These are phyloP conservation scores for Sporobolomyces roseus DNA, from an alignment of 768 basidiomycete genomes.

Conservation along the genomic window DNA sequence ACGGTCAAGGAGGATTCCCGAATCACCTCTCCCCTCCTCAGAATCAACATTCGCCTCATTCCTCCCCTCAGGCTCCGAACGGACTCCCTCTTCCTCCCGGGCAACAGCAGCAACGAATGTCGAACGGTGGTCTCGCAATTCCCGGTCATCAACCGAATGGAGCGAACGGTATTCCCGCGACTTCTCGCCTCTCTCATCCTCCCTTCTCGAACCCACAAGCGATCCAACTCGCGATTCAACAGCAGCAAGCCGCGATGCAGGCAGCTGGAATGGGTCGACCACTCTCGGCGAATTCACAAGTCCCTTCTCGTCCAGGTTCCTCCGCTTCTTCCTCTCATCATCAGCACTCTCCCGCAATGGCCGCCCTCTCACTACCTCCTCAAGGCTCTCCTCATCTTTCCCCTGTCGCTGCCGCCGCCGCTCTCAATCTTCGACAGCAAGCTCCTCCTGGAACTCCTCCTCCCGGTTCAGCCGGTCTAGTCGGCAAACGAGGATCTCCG, in stretches of 20 bases:
- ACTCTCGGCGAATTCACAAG: conserved; percentile 1
- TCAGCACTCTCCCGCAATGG: conserved; percentile 20
- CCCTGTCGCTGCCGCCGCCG: conserved; percentile 3
- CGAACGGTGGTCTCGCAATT: conserved; percentile 15
- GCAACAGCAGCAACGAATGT: background rate
- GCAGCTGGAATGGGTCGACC: conserved; percentile 8
- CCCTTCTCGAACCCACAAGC: conserved; percentile 30
- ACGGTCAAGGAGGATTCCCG: too few relatives aligned
- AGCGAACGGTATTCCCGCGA: conserved; percentile 25
- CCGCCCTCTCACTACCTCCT: conserved; percentile 8
- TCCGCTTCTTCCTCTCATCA: conserved; percentile 9
- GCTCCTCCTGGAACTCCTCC: too few relatives aligned
- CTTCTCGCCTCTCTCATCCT: conserved; percentile 31
- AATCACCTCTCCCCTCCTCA: background rate
- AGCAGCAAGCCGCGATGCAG: conserved; percentile 15
- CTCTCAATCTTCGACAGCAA: too few relatives aligned
- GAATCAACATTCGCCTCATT: conserved; percentile 8
- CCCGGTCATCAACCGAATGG: conserved; percentile 12
- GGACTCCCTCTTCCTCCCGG: conserved; percentile 23
- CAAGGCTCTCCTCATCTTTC: conserved; percentile 6
- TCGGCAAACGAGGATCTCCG: too few relatives aligned
- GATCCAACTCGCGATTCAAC: conserved; percentile 27
- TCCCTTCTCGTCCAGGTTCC: conserved; percentile 5
- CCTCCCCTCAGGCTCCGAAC: conserved; percentile 3
- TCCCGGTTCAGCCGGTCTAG: too few relatives aligned